Base-by-base conservation (phyloP, 2,329 filamentous ascomycete species). In the Verticillium isaacii region DNA sequence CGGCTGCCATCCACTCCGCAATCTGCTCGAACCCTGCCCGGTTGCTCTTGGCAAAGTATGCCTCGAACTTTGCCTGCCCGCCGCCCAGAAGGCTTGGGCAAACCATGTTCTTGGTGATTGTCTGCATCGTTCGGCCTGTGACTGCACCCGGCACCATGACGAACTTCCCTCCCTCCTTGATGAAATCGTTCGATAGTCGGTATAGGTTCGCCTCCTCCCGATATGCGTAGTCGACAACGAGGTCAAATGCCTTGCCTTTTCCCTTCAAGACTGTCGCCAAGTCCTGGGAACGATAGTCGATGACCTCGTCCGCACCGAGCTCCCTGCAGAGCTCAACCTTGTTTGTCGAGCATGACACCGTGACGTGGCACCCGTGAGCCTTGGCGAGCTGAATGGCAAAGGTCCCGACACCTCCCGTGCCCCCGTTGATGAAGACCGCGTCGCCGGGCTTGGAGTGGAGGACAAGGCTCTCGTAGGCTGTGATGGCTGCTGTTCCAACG, bases 371-470 rank as follows among this genome's bases (percentile, higher is more conserved):
- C 0, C 86, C 87, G 5, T 86, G 66, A 0, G 77, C 74, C 68
- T 90, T 90, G 11, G 85, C 87, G 25, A 90, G 80, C 68, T 90
- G 88, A 54, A 90, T 85, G 0, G 78, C 82, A 63, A 80, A 88
- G 0, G 82, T 79, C 1, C 88, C 88, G 1, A 80, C 82, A 1
- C 88, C 88, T 1, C 88, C 88, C 0, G 82, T 85, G 0, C 86
- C 86, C 5, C 86, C 87, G 62, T 89, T 89, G 69, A 90, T 82
- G 62, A 90, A 86, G 11, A 90, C 77, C 66, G 79, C 82, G 59
- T 83, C 79, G n/a, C 85, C 85, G 3, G 72, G 63, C 57, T 78
- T 77, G 61, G 83, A 77, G 61, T 80, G 72, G 2, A 77, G 77
- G 45, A 82, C 71, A 32, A 85, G 75, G 50, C 71, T 72, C 69